These are phyloP conservation scores for Arabis alpina DNA, from an alignment of 345 rosid genomes.

Conservation along the genomic window DNA sequence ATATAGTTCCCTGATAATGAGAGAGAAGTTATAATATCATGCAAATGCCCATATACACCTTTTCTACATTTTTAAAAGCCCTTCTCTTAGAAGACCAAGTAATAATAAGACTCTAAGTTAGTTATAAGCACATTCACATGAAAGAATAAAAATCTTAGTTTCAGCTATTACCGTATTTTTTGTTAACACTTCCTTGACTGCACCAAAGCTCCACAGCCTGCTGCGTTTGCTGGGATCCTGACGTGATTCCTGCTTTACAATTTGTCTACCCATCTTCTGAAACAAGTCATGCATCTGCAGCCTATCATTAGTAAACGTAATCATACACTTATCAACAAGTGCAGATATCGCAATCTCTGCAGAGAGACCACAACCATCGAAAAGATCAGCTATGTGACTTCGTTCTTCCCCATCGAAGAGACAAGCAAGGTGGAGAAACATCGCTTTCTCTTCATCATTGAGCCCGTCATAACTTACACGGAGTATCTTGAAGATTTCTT, in stretches of 20 bases:
- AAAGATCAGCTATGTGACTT: background rate
- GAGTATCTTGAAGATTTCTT: slow-evolving; percentile 8
- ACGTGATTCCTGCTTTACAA: slow-evolving; percentile 39
- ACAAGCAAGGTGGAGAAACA: slow-evolving; percentile 41
- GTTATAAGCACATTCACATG: too few relatives aligned
- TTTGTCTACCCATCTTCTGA: slow-evolving; percentile 40
- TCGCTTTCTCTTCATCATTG: slow-evolving; percentile 24
- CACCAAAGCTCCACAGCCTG: slow-evolving; percentile 33
- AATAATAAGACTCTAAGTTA: too few relatives aligned
- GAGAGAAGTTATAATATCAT: background rate
- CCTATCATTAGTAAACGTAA: background rate
- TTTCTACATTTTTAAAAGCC: too few relatives aligned
- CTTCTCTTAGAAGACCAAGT: too few relatives aligned
- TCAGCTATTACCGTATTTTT: slow-evolving; percentile 30
- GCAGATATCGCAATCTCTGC: slow-evolving; percentile 14
- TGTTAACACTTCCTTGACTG: slow-evolving; percentile 22
- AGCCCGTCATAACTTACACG: slow-evolving; percentile 30
- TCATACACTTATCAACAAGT: slow-evolving; percentile 23
- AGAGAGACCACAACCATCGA: slow-evolving; percentile 29
- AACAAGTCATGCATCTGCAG: slow-evolving; percentile 36
- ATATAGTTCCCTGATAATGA: slow-evolving; percentile 13
- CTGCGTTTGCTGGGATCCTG: slow-evolving; percentile 38
- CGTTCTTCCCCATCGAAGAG: slow-evolving; percentile 28
- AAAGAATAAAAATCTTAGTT: too few relatives aligned
- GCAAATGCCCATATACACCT: background rate